Conservation (phyloP, 2,329 filamentous ascomycete genomes). For the Botrytis porri region DNA sequence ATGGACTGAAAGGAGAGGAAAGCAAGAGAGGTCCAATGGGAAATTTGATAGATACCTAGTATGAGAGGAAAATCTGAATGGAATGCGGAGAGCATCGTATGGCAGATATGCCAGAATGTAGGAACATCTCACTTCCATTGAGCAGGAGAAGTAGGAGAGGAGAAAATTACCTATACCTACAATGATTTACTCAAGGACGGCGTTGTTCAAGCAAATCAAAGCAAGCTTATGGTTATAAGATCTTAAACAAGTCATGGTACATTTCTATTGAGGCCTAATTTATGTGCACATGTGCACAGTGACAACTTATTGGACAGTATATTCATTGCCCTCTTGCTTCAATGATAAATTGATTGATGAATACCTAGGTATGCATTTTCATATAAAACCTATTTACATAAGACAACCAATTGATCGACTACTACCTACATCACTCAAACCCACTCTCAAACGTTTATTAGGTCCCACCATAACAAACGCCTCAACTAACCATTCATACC, state of each 20-base stretch:
- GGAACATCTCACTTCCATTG: neutral
- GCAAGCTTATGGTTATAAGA: constrained; percentile 21
- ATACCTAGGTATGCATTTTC: neutral
- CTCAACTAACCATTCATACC: constrained; percentile 98
- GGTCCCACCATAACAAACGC: constrained; percentile 66
- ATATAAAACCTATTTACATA: constrained; percentile 49
- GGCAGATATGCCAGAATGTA: neutral
- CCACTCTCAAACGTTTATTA: constrained; percentile 63
- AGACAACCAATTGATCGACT: constrained; percentile 68
- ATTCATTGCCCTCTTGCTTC: neutral
- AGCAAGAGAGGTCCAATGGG: neutral
- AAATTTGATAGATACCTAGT: constrained; percentile 10
- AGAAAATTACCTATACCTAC: constrained; percentile 11
- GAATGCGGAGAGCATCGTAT: neutral
- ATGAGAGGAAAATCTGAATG: neutral
- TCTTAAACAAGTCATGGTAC: neutral
- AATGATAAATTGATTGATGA: neutral
- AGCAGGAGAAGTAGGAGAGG: neutral
- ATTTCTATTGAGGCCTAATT: too few species aligned
- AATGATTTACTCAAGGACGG: constrained; percentile 31
- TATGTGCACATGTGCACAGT: neutral
- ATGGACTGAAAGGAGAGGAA: neutral
- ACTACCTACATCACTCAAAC: constrained; percentile 63
- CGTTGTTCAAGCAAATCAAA: constrained; percentile 33
- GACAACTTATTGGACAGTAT: neutral